These are phyloP conservation scores for Strigomonas culicis DNA, from an alignment of 208 protist species.

Conservation along the genomic window DNA sequence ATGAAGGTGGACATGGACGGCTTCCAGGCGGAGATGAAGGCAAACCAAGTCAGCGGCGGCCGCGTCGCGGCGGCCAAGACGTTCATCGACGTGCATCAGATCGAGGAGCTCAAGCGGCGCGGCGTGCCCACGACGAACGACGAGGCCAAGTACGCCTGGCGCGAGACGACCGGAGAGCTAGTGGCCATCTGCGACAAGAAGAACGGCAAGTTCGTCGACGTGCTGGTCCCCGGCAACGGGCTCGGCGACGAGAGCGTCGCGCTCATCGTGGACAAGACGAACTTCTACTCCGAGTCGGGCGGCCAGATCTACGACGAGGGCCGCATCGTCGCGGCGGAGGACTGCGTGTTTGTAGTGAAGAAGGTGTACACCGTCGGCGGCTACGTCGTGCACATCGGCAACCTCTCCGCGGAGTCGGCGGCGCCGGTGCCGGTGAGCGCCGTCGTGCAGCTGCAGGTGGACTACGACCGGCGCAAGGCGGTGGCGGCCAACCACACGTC, in stretches of 20 bases:
- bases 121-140: constrained; percentile 92
- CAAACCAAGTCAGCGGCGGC: constrained; percentile 57
- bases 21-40: constrained; percentile 86
- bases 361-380: constrained; percentile 94
- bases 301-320: constrained; percentile 97
- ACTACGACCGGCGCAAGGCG: constrained; percentile 81
- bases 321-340: constrained; percentile 65
- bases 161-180: constrained; percentile 69
- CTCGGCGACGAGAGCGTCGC: constrained; percentile 68
- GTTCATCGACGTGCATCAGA: constrained; percentile 80
- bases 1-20: constrained; percentile 84
- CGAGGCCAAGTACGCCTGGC: constrained; percentile 92
- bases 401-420: constrained; percentile 53
- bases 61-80: constrained; percentile 76
- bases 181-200: constrained; percentile 88
- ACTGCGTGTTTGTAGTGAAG: constrained; percentile 85
- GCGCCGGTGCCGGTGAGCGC: constrained; percentile 65
- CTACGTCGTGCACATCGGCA: constrained; percentile 97
- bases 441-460: constrained; percentile 77
- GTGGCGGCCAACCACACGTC: constrained; percentile 96
- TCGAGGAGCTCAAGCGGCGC: constrained; percentile 76
- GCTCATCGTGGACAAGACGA: constrained; percentile 94
- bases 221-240: constrained; percentile 38
- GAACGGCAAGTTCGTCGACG: constrained; percentile 59
- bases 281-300: constrained; percentile 98